phyloP scores from a whole-genome alignment of 352 stramenopile genomes.

The Saprolegnia parasitica region DNA sequence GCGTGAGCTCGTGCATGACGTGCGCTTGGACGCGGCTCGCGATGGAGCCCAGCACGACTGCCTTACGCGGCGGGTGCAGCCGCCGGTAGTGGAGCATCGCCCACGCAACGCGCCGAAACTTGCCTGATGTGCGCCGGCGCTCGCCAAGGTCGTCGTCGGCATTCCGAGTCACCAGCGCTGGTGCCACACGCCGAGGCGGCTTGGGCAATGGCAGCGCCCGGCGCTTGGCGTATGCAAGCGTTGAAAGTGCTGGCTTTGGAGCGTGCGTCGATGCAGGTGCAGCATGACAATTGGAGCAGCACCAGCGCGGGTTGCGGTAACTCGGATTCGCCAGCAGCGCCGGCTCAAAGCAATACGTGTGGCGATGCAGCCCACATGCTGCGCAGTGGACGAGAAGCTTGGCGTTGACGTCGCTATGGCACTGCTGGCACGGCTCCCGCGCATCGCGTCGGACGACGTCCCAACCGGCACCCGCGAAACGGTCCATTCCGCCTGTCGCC shows the following conservation, averaged over 20 bases:
- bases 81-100: neutral
- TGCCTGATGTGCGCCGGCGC: neutral
- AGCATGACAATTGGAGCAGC: neutral
- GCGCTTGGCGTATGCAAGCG: conserved; percentile 9
- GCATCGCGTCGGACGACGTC: neutral
- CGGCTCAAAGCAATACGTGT: conserved; percentile 23
- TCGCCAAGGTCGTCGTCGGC: no score
- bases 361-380: neutral
- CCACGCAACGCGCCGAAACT: neutral
- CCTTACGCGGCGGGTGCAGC: neutral
- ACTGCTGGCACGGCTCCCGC: conserved; percentile 6
- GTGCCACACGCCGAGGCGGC: neutral
- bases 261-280: neutral
- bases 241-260: neutral
- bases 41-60: neutral
- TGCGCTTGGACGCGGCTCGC: neutral
- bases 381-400: conserved; percentile 5
- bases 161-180: neutral
- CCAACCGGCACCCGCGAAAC: no score
- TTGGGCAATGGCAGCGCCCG: conserved; percentile 7
- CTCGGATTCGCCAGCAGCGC: neutral
- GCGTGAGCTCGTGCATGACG: neutral
- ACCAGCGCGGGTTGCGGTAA: neutral
- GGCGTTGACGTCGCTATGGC: conserved; percentile 21
- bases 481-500: no score